phyloP scores from a whole-genome alignment of 2,329 filamentous ascomycete genomes.

The Dactylellina drechsleri region DNA sequence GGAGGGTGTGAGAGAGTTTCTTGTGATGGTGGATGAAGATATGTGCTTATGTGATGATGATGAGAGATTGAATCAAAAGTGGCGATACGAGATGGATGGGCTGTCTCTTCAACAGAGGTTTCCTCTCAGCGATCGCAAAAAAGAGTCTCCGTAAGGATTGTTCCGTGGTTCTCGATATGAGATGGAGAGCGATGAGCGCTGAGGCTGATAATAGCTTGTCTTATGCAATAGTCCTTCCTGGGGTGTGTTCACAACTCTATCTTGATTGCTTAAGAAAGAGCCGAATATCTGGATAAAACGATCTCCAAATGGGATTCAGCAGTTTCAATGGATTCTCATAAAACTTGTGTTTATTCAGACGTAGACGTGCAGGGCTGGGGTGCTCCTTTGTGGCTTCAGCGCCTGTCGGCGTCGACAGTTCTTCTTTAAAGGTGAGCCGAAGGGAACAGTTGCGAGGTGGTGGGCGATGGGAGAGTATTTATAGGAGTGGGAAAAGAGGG shows the following conservation, averaged over 20 bases:
- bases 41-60: no score
- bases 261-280: neutral
- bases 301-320: neutral
- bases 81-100: no score
- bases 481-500: constrained; percentile 42
- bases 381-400: neutral
- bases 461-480: constrained; percentile 52
- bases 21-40: no score
- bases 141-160: neutral
- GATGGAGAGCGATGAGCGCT: neutral
- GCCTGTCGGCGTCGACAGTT: constrained; percentile 16
- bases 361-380: constrained; percentile 6
- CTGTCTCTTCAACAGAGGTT: constrained; percentile 3
- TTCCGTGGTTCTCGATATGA: neutral
- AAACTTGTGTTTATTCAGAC: neutral
- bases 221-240: no score
- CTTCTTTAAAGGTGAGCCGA: constrained; percentile 16
- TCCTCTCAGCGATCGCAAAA: neutral
- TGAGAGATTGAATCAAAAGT: no score
- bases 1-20: no score
- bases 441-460: constrained; percentile 26
- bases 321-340: constrained; percentile 25
- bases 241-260: neutral
- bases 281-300: neutral
- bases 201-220: neutral